phyloP scores from a whole-genome alignment of 768 basidiomycete species.

The Boletus rubroflammeus region DNA sequence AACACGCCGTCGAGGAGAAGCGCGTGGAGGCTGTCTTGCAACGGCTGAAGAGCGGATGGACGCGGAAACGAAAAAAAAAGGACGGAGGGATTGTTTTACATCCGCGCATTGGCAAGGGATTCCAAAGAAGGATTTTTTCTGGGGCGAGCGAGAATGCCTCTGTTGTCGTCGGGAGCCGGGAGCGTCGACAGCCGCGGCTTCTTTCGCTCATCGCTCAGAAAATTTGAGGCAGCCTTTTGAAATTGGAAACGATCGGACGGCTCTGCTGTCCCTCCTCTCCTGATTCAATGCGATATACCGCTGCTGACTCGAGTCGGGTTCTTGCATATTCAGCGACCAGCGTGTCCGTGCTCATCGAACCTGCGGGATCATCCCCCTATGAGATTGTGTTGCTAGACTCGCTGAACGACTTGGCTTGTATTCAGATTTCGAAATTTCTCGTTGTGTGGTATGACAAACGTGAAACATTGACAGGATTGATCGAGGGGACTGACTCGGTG shows the following conservation, averaged over 20 bases:
- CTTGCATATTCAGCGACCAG: not conserved
- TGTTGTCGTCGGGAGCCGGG: conserved; percentile 27
- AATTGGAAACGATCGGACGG: conserved; percentile 19
- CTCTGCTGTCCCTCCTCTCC: conserved; percentile 2
- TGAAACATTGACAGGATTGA: conserved; percentile 45
- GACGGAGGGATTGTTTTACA: conserved; percentile 26
- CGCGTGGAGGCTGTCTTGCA: conserved; percentile 5
- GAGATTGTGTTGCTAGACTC: not conserved
- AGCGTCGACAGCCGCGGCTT: conserved; percentile 23
- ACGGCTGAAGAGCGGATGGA: conserved; percentile 14
- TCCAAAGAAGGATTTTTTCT: conserved; percentile 20
- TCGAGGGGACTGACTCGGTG: conserved; percentile 35
- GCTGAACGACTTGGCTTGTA: conserved; percentile 3
- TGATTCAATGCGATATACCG: not conserved
- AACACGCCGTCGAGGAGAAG: conserved; percentile 10
- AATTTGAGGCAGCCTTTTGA: conserved; percentile 25
- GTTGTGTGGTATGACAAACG: conserved; percentile 26
- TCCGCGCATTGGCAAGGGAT: conserved; percentile 29
- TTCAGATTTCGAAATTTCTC: conserved; percentile 12
- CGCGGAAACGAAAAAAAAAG: conserved; percentile 31
- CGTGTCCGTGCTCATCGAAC: not conserved
- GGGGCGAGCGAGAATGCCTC: conserved; percentile 14
- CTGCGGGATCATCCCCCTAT: not conserved
- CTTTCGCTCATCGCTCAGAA: conserved; percentile 19
- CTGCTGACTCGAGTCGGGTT: not conserved